phyloP scores from a whole-genome alignment of 2,329 filamentous ascomycete species.

The Scedosporium apiospermum region DNA sequence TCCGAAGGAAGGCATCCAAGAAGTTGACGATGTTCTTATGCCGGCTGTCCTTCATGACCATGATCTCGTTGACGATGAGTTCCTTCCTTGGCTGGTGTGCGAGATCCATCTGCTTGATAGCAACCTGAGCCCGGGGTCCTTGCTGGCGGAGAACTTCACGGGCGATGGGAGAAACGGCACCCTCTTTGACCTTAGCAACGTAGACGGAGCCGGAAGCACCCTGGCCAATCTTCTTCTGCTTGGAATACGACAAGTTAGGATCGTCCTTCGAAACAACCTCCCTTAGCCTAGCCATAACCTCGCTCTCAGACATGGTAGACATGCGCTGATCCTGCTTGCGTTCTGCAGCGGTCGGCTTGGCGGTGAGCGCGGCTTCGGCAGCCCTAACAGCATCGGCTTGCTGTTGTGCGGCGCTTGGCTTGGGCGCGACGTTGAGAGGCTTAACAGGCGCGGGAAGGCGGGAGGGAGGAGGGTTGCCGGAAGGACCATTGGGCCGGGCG shows the following conservation, averaged over 20 bases:
- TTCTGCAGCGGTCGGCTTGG: constrained; percentile 63
- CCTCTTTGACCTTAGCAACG: constrained; percentile 89
- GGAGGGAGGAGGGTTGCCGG: constrained; percentile 22
- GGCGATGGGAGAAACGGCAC: constrained; percentile 70
- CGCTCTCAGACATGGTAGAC: constrained; percentile 94
- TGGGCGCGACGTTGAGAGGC: constrained; percentile 67
- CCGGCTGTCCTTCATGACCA: constrained; percentile 99
- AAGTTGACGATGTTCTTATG: constrained; percentile 99
- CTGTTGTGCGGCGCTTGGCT: constrained; percentile 40
- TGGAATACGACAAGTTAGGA: constrained; percentile 90
- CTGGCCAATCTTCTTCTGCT: constrained; percentile 99
- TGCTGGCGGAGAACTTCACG: constrained; percentile 69
- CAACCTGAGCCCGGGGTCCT: constrained; percentile 77
- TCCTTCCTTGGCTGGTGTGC: constrained; percentile 96
- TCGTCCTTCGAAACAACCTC: constrained; percentile 94
- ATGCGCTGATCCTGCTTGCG: constrained; percentile 91
- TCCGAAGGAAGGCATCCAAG: constrained; percentile 89
- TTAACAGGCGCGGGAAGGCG: constrained; percentile 59
- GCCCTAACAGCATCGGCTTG: constrained; percentile 69
- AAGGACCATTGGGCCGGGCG: constrained; percentile 26
- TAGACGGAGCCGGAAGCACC: constrained; percentile 97
- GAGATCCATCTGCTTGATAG: constrained; percentile 99
- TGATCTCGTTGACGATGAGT: constrained; percentile 97
- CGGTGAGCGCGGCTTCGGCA: constrained; percentile 78
- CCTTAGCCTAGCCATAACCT: constrained; percentile 93